These are phyloP conservation scores for Lactarius evosmus DNA, from an alignment of 768 basidiomycete genomes.

Conservation along the genomic window DNA sequence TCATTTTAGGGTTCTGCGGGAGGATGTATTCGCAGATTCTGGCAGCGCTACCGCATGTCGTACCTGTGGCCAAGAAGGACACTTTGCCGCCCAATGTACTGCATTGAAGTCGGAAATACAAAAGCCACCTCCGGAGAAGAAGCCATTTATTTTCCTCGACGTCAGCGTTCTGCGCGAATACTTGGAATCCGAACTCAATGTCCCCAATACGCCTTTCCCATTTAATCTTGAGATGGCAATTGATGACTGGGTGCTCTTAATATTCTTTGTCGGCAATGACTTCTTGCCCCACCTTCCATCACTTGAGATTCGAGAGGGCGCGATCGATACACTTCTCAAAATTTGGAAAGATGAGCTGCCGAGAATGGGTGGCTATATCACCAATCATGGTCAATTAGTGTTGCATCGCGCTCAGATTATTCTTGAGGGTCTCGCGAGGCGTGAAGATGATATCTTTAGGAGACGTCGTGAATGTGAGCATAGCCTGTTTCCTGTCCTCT, in stretches of 20 bases:
- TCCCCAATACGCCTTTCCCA: constrained; percentile 71
- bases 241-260: constrained; percentile 99
- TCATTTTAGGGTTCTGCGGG: constrained; percentile 94
- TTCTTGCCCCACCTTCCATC: constrained; percentile 97
- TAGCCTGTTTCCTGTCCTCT: constrained; percentile 7
- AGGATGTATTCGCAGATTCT: constrained; percentile 93
- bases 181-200: constrained; percentile 91
- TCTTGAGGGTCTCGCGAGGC: constrained; percentile 87
- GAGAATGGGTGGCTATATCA: constrained; percentile 96
- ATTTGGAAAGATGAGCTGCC: constrained; percentile 95
- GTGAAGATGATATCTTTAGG: constrained; percentile 95
- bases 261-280: constrained; percentile 99
- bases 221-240: constrained; percentile 96
- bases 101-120: constrained; percentile 66
- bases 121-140: constrained; percentile 69
- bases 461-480: constrained; percentile 79
- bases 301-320: constrained; percentile 98
- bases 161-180: constrained; percentile 95
- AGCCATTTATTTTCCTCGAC: constrained; percentile 99
- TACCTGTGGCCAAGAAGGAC: constrained; percentile 91
- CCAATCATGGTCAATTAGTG: constrained; percentile 87
- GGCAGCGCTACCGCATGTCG: constrained; percentile 76
- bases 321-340: constrained; percentile 92
- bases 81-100: constrained; percentile 93
- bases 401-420: constrained; percentile 88